These are phyloP conservation scores for Colletotrichum ledebouriae DNA, from an alignment of 2,329 filamentous ascomycete species.

Conservation along the genomic window DNA sequence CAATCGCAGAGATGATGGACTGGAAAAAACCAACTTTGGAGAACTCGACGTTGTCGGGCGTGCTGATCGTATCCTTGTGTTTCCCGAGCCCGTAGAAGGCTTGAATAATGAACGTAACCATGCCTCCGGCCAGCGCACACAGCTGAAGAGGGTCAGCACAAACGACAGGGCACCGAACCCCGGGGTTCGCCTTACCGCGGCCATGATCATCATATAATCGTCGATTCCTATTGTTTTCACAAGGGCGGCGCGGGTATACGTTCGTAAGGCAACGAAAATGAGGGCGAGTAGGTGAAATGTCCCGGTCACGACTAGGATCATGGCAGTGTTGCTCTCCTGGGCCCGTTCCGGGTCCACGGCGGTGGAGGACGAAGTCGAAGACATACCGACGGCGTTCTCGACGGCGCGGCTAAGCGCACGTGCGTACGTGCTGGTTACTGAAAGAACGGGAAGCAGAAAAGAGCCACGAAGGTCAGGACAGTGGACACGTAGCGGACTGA, in stretches of 20 bases:
- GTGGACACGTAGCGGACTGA: slow-evolving; percentile 5
- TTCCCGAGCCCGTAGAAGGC: slow-evolving; percentile 60
- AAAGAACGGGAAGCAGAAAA: background rate
- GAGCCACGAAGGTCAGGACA: background rate
- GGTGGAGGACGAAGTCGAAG: slow-evolving; percentile 6
- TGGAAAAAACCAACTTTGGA: slow-evolving; percentile 60
- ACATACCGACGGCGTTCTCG: slow-evolving; percentile 20
- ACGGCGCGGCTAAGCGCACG: background rate
- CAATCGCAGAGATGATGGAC: slow-evolving; percentile 58
- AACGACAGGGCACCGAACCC: no score
- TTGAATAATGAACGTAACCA: slow-evolving; percentile 56
- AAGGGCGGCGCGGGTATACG: slow-evolving; percentile 44
- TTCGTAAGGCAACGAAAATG: slow-evolving; percentile 37
- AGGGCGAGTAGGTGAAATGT: slow-evolving; percentile 46
- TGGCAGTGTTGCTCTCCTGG: slow-evolving; percentile 46
- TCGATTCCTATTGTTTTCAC: slow-evolving; percentile 47
- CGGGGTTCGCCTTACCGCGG: slow-evolving; percentile 45
- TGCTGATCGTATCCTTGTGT: slow-evolving; percentile 55
- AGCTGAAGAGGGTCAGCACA: slow-evolving; percentile 43
- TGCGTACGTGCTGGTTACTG: background rate
- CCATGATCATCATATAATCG: slow-evolving; percentile 48
- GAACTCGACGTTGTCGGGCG: slow-evolving; percentile 51
- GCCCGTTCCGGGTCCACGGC: slow-evolving; percentile 43
- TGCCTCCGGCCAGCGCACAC: slow-evolving; percentile 47
- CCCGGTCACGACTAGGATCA: slow-evolving; percentile 45